Conservation (phyloP, 345 rosid genomes). For the Xanthoceras sorbifolium region DNA sequence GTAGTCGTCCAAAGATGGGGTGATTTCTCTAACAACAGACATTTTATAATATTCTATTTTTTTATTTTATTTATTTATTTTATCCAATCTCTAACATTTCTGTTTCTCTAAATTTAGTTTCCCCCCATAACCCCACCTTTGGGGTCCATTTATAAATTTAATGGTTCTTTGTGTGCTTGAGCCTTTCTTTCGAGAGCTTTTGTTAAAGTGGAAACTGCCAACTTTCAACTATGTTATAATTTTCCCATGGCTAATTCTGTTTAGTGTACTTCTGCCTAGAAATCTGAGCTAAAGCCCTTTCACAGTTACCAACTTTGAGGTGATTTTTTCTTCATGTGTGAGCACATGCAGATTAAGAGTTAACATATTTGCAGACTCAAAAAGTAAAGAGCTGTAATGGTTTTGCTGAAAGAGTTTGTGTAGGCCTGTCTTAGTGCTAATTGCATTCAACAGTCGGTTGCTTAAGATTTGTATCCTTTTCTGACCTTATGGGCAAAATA, state of each 20-base stretch:
- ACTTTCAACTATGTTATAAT: not conserved
- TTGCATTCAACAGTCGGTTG: not conserved
- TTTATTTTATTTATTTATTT: not conserved
- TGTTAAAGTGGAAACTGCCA: not conserved
- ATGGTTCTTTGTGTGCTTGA: not conserved
- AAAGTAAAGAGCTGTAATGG: not conserved
- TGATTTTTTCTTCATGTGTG: not conserved
- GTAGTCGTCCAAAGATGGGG: conserved; percentile 79
- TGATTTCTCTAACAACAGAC: conserved; percentile 28
- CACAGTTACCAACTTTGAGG: not conserved
- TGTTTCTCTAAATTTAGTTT: conserved; percentile 1
- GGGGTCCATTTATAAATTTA: not conserved
- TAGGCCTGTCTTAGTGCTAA: not conserved
- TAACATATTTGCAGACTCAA: not conserved
- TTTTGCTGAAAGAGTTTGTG: not conserved
- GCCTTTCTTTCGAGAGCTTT: not conserved
- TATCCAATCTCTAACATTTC: not conserved
- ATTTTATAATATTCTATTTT: not conserved
- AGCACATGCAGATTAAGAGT: not conserved
- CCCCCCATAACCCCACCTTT: not conserved
- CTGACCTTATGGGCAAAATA: too few relatives aligned
- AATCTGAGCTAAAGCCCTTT: not conserved
- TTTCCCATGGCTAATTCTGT: not conserved
- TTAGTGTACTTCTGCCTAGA: not conserved
- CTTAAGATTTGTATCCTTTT: not conserved